phyloP scores from a whole-genome alignment of 352 stramenopile species.

The Thalassiosira livingstoniorum region DNA sequence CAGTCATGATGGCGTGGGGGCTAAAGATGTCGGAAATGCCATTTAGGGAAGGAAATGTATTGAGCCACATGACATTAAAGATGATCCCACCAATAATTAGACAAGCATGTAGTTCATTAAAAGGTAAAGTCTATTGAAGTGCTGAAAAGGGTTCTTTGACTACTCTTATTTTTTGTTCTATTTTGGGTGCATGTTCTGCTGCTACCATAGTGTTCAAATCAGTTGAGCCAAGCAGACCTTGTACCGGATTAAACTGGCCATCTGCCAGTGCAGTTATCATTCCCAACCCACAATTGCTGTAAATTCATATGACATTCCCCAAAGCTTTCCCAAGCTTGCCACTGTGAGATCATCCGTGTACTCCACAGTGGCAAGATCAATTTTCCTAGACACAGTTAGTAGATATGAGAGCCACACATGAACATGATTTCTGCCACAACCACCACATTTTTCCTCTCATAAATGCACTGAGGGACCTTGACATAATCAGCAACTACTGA shows the following conservation, averaged over 20 bases:
- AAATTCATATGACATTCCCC: neutral
- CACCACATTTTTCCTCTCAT: neutral
- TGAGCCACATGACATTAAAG: neutral
- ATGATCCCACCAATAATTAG: neutral
- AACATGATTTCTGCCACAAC: neutral
- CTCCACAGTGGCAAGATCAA: slow-evolving; percentile 14
- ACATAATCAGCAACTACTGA: neutral
- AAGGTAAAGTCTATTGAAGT: neutral
- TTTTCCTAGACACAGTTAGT: slow-evolving; percentile 3
- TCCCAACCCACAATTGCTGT: neutral
- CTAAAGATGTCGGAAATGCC: neutral
- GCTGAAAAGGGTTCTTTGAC: neutral
- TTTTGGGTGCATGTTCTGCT: neutral
- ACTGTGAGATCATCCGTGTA: neutral
- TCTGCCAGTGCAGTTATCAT: neutral
- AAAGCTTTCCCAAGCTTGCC: neutral
- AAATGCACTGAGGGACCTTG: neutral
- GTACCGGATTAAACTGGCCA: neutral
- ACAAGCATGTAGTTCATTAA: neutral
- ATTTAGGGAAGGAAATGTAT: neutral
- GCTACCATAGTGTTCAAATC: neutral
- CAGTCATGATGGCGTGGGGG: neutral
- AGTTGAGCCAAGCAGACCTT: neutral
- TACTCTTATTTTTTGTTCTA: neutral
- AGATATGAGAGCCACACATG: slow-evolving; percentile 2